These are phyloP conservation scores for Dryas alaskensis DNA, from an alignment of 306 rosid species.

Conservation along the genomic window DNA sequence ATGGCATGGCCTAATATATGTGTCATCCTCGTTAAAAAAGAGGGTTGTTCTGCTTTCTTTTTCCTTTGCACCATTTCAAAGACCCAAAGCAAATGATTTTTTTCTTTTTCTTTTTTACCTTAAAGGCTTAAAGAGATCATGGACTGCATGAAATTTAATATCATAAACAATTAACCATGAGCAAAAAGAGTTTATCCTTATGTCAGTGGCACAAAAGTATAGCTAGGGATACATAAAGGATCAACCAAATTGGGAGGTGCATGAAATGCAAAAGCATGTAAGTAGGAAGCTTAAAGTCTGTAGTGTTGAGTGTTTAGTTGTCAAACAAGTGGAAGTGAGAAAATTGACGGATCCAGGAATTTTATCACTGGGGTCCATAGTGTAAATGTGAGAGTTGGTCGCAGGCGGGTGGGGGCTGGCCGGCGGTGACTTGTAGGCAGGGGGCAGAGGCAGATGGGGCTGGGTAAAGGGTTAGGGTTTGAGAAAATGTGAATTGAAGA, in stretches of 20 bases:
- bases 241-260: not conserved
- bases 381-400: too few species aligned
- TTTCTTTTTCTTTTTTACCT: not conserved
- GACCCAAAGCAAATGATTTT: slow-evolving; percentile 7
- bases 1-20: slow-evolving; percentile 13
- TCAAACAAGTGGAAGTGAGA: too few species aligned
- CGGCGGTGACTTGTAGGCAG: too few species aligned
- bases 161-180: not conserved
- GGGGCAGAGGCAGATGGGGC: too few species aligned
- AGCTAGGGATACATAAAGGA: not conserved
- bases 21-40: slow-evolving; percentile 14
- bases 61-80: slow-evolving; percentile 22
- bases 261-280: too few species aligned
- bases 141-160: not conserved
- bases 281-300: too few species aligned
- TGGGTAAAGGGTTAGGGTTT: too few species aligned
- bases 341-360: too few species aligned
- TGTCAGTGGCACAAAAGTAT: not conserved
- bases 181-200: not conserved
- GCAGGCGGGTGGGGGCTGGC: too few species aligned
- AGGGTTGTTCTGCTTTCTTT: slow-evolving; percentile 28
- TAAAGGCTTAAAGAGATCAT: not conserved
- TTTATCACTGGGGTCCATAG: too few species aligned
- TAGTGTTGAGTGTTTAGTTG: too few species aligned
- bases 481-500: too few species aligned